A percentile compares a stretch with the other conserved stretches of the same genome.
These are phyloP conservation scores for Pseudozyma sp. DNA, from an alignment of 1,284 basidiomycete species.

Conservation along the genomic window DNA sequence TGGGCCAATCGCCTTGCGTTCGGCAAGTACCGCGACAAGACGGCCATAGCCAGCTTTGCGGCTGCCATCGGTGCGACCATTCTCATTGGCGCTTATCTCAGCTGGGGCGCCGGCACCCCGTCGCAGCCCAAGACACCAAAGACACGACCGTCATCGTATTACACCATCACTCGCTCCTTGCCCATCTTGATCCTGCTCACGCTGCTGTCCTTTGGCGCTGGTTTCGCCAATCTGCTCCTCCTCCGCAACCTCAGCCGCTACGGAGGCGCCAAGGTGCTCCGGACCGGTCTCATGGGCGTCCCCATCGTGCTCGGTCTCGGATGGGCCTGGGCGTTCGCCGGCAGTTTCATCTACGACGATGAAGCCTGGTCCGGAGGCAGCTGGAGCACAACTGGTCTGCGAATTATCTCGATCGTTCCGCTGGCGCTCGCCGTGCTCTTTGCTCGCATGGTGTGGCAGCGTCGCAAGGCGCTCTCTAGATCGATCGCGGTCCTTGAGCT, in stretches of 20 bases:
- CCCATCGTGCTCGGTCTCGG: slow-evolving; percentile 83
- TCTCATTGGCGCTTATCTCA: slow-evolving; percentile 47
- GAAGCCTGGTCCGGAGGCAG: slow-evolving; percentile 76
- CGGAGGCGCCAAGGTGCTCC: slow-evolving; percentile 53
- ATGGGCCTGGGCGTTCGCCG: slow-evolving; percentile 86
- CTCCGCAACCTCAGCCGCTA: slow-evolving; percentile 51
- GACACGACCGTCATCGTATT: slow-evolving; percentile 71
- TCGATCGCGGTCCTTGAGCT: slow-evolving; percentile 83
- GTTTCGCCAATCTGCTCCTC: slow-evolving; percentile 74
- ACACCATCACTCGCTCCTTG: slow-evolving; percentile 77
- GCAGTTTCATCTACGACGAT: slow-evolving; percentile 86
- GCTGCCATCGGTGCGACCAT: slow-evolving; percentile 39
- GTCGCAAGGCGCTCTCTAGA: slow-evolving; percentile 73
- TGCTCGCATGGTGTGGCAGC: slow-evolving; percentile 77
- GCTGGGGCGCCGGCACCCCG: slow-evolving; percentile 37
- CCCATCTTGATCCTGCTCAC: slow-evolving; percentile 83
- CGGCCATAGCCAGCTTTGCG: slow-evolving; percentile 51
- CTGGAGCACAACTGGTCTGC: slow-evolving; percentile 84
- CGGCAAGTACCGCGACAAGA: slow-evolving; percentile 60
- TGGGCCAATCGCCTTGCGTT: slow-evolving; percentile 55
- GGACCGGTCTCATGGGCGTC: slow-evolving; percentile 68
- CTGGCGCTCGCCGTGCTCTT: slow-evolving; percentile 79
- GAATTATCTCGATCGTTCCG: slow-evolving; percentile 82
- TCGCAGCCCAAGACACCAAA: slow-evolving; percentile 49
- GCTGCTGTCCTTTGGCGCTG: slow-evolving; percentile 81